Percentiles rank a stretch among this genome's conserved stretches.
Conservation (phyloP, 2,329 filamentous ascomycete genomes). For the Trichoderma breve region DNA sequence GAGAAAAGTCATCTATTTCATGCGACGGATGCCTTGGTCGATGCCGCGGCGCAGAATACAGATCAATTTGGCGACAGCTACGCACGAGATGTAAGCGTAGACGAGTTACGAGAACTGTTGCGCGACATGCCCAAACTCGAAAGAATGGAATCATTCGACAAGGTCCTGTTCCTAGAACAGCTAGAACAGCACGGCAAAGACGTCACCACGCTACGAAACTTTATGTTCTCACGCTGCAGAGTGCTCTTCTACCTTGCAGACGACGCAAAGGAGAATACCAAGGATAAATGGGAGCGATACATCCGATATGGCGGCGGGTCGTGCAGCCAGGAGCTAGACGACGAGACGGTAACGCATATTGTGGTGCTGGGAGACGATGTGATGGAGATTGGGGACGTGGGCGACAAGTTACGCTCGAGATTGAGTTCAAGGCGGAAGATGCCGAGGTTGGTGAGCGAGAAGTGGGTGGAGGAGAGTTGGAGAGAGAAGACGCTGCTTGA, state of each 20-base stretch:
- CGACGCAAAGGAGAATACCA: conserved; percentile 32
- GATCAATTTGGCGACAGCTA: conserved; percentile 85
- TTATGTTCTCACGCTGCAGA: conserved; percentile 50
- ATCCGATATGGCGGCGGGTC: conserved; percentile 68
- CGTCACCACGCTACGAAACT: conserved; percentile 48
- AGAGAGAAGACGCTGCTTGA: conserved; percentile 73
- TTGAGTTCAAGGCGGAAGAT: conserved; percentile 49
- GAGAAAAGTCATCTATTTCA: conserved; percentile 69
- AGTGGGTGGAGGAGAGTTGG: conserved; percentile 83
- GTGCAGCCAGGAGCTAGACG: conserved; percentile 50
- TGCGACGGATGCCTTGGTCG: conserved; percentile 55
- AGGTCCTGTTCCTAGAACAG: conserved; percentile 49
- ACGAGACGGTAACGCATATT: conserved; percentile 67
- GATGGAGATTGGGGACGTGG: conserved; percentile 36
- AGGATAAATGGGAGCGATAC: conserved; percentile 52
- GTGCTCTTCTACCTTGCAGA: conserved; percentile 41
- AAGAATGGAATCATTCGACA: conserved; percentile 42
- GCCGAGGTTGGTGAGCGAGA: conserved; percentile 65
- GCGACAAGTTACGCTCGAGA: conserved; percentile 44
- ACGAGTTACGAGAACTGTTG: conserved; percentile 59
- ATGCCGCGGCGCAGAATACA: conserved; percentile 58
- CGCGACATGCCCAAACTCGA: conserved; percentile 51
- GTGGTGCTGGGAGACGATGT: conserved; percentile 50
- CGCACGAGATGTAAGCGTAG: conserved; percentile 62
- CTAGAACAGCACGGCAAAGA: conserved; percentile 56